Evolutionary conservation across 139 green algal genomes (phyloP).

Genomic region (Pleodorina starrii): DNA sequence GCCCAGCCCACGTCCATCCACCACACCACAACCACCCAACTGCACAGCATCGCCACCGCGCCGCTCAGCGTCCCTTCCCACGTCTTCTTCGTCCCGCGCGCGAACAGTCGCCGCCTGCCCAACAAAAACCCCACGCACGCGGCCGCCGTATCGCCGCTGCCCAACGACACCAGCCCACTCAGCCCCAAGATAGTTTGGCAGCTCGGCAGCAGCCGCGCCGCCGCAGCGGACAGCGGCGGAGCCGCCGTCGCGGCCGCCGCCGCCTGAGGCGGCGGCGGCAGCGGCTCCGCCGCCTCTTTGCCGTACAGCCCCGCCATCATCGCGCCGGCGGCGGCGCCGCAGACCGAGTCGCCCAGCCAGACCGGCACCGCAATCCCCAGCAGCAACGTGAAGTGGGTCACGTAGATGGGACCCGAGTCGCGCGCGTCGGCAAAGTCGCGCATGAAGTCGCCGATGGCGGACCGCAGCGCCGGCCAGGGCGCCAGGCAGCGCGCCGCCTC

Average conservation of each 20-base stretch:
- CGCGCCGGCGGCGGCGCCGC: constrained; percentile 39
- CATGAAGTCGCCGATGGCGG: constrained; percentile 76
- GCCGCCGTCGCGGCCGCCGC: not conserved
- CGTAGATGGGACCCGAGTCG: constrained; percentile 72
- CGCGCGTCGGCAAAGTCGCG: constrained; percentile 78
- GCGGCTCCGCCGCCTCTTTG: not conserved
- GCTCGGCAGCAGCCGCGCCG: constrained; percentile 22
- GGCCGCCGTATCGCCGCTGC: constrained; percentile 74
- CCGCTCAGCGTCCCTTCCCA: constrained; percentile 79
- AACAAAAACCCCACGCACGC: constrained; percentile 66
- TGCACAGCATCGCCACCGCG: constrained; percentile 59
- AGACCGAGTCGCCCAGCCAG: constrained; percentile 55
- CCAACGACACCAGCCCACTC: constrained; percentile 77
- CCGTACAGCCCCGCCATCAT: constrained; percentile 43
- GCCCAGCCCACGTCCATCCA: constrained; percentile 33
- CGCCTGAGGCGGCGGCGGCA: not conserved
- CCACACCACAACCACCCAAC: constrained; percentile 54
- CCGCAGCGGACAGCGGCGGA: constrained; percentile 15
- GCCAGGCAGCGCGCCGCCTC: constrained; percentile 32
- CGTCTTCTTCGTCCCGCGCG: constrained; percentile 74
- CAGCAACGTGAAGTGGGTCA: constrained; percentile 87
- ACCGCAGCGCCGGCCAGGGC: not conserved
- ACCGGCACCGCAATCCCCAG: constrained; percentile 83
- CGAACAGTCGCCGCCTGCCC: constrained; percentile 57
- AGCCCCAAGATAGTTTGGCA: constrained; percentile 50